A percentile compares a stretch with the other conserved stretches of the same genome.
Evolutionary conservation across 768 basidiomycete genomes (phyloP).

Genomic region (Jaapia argillacea): DNA sequence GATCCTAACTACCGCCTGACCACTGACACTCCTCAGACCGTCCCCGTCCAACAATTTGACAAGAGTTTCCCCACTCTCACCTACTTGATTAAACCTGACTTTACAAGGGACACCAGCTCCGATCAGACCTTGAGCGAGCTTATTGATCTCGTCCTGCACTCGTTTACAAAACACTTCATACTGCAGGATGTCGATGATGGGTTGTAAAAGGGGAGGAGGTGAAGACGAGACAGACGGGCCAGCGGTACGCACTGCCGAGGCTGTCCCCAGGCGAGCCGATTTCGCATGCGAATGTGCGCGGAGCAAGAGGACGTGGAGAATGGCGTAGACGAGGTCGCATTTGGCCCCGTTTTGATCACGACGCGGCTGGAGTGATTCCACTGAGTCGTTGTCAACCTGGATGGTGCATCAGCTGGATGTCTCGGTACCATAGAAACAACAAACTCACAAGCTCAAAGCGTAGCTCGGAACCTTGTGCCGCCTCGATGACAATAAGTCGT

Average conservation of each 20-base stretch:
- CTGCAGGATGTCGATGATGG: slow-evolving; percentile 71
- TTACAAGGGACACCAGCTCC: slow-evolving; percentile 44
- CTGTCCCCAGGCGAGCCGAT: slow-evolving; percentile 23
- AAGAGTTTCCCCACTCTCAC: slow-evolving; percentile 55
- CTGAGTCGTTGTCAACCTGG: slow-evolving; percentile 19
- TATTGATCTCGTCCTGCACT: slow-evolving; percentile 47
- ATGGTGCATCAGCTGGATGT: neutral
- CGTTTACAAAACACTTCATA: slow-evolving; percentile 67
- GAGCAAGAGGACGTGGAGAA: slow-evolving; percentile 54
- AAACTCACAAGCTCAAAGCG: slow-evolving; percentile 63
- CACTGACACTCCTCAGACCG: slow-evolving; percentile 38
- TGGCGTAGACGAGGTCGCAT: slow-evolving; percentile 62
- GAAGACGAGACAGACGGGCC: slow-evolving; percentile 9
- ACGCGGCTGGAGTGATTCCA: neutral
- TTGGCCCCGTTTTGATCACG: slow-evolving; percentile 10
- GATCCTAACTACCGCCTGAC: slow-evolving; percentile 65
- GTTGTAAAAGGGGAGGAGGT: slow-evolving; percentile 52
- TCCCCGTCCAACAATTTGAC: slow-evolving; percentile 37
- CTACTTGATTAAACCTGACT: slow-evolving; percentile 52
- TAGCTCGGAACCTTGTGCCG: slow-evolving; percentile 60
- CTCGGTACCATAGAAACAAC: neutral
- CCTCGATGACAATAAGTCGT: slow-evolving; percentile 64
- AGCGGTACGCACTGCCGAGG: slow-evolving; percentile 14
- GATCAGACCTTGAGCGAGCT: slow-evolving; percentile 36
- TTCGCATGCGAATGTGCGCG: slow-evolving; percentile 46